These are phyloP conservation scores for Cladosporium phlei DNA, from an alignment of 2,329 filamentous ascomycete genomes.

Conservation along the genomic window DNA sequence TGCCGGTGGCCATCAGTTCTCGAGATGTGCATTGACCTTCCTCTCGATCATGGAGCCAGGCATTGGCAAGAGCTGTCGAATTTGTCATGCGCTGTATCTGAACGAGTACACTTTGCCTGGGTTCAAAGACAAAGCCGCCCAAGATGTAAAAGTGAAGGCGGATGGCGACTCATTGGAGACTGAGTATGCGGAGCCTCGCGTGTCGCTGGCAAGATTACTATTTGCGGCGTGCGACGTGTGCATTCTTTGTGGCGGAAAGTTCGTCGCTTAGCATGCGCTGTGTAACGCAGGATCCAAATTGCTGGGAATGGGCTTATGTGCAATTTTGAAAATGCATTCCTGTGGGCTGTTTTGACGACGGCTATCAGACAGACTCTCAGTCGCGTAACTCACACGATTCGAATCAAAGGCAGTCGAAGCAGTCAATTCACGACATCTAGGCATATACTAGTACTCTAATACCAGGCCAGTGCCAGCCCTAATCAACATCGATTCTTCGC, in stretches of 20 bases:
- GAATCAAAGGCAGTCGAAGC: too few relatives aligned
- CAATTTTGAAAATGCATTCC: slow-evolving; percentile 22
- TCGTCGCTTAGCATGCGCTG: slow-evolving; percentile 23
- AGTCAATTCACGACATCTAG: too few relatives aligned
- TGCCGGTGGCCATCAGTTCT: slow-evolving; percentile 48
- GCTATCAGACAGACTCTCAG: too few relatives aligned
- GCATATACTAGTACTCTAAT: too few relatives aligned
- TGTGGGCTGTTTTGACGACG: slow-evolving; percentile 11
- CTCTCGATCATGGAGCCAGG: slow-evolving; percentile 52
- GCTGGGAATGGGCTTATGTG: slow-evolving; percentile 12
- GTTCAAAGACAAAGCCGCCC: not conserved
- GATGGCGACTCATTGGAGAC: not conserved
- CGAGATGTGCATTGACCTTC: slow-evolving; percentile 52
- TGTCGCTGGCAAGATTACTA: slow-evolving; percentile 29
- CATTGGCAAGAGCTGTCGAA: slow-evolving; percentile 49
- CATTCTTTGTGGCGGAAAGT: slow-evolving; percentile 37
- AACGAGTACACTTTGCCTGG: slow-evolving; percentile 35
- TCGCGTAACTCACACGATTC: too few relatives aligned
- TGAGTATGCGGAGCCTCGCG: slow-evolving; percentile 16
- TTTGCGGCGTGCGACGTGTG: slow-evolving; percentile 34
- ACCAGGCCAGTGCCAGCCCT: not conserved
- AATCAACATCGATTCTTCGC: slow-evolving; percentile 4
- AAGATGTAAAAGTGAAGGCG: slow-evolving; percentile 11
- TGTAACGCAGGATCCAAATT: slow-evolving; percentile 9
- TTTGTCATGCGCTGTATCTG: slow-evolving; percentile 48